phyloP scores from a whole-genome alignment of 2,329 filamentous ascomycete species.

The Hypoxylon sp. region DNA sequence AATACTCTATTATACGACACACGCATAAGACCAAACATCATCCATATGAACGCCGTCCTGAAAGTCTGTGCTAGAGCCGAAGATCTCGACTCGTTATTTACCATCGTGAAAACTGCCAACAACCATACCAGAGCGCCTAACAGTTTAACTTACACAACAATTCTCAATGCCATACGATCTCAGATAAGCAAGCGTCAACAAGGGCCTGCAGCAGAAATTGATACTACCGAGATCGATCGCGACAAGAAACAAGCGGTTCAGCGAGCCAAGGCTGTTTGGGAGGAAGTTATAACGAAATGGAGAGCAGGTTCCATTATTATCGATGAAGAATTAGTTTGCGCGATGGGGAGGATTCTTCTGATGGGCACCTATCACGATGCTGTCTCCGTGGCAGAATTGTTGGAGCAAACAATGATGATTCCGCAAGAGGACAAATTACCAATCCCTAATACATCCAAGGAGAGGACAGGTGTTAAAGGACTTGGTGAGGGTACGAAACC shows the following conservation, averaged over 20 bases:
- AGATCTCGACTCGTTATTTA: conserved; percentile 86
- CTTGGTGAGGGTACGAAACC: conserved; percentile 7
- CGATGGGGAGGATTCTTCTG: conserved; percentile 85
- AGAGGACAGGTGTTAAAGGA: not conserved
- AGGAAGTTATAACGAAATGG: conserved; percentile 84
- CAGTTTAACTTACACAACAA: conserved; percentile 81
- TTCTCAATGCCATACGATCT: conserved; percentile 81
- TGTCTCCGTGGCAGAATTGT: conserved; percentile 79
- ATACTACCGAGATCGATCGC: conserved; percentile 49
- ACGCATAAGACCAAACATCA: conserved; percentile 78
- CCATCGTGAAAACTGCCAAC: conserved; percentile 79
- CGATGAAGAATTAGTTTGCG: conserved; percentile 83
- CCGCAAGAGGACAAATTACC: conserved; percentile 65
- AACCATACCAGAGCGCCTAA: conserved; percentile 75
- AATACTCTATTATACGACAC: conserved; percentile 77
- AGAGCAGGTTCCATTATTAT: conserved; percentile 76
- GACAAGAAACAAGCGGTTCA: conserved; percentile 66
- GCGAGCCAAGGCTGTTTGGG: conserved; percentile 83
- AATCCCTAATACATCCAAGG: not conserved
- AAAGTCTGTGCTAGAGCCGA: conserved; percentile 81
- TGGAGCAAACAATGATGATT: conserved; percentile 87
- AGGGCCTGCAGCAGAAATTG: conserved; percentile 50
- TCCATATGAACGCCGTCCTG: conserved; percentile 91
- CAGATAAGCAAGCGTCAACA: conserved; percentile 56
- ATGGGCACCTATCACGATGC: conserved; percentile 74